These are phyloP conservation scores for Tieghemostelium lacteum DNA, from an alignment of 78 protist species.

Conservation along the genomic window DNA sequence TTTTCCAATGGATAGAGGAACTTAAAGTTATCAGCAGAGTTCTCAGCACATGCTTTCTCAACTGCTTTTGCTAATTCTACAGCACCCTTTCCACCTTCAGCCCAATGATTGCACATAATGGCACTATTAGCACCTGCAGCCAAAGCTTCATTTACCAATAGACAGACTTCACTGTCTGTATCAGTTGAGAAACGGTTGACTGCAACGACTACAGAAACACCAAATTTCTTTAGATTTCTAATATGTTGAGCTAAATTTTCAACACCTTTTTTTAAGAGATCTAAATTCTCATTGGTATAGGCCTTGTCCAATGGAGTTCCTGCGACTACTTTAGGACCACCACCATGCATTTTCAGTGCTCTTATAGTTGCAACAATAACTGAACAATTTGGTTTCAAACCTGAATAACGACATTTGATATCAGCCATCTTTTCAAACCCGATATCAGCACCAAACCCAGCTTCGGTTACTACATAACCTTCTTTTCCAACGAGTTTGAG, in stretches of 20 bases:
- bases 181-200: conserved; percentile 88
- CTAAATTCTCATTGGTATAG: conserved; percentile 78
- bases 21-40: conserved; percentile 79
- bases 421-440: conserved; percentile 98
- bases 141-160: conserved; percentile 29
- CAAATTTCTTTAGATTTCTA: conserved; percentile 84
- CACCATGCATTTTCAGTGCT: conserved; percentile 98
- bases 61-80: conserved; percentile 91
- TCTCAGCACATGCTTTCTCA: conserved; percentile 80
- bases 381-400: conserved; percentile 90
- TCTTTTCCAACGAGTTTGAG: conserved; percentile 95
- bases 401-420: conserved; percentile 96
- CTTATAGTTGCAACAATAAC: conserved; percentile 96
- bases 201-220: conserved; percentile 95
- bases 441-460: conserved; percentile 96
- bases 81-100: conserved; percentile 96
- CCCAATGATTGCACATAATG: conserved; percentile 93
- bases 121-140: conserved; percentile 94
- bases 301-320: conserved; percentile 86
- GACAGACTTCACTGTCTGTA: conserved; percentile 77
- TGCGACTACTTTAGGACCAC: conserved; percentile 89
- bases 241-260: conserved; percentile 87
- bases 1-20: conserved; percentile 88
- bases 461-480: conserved; percentile 97
- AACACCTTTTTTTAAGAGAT: conserved; percentile 78